These are phyloP conservation scores for Pleurozium schreberi DNA, from an alignment of 225 moss, liverwort and hornwort genomes.

Conservation along the genomic window DNA sequence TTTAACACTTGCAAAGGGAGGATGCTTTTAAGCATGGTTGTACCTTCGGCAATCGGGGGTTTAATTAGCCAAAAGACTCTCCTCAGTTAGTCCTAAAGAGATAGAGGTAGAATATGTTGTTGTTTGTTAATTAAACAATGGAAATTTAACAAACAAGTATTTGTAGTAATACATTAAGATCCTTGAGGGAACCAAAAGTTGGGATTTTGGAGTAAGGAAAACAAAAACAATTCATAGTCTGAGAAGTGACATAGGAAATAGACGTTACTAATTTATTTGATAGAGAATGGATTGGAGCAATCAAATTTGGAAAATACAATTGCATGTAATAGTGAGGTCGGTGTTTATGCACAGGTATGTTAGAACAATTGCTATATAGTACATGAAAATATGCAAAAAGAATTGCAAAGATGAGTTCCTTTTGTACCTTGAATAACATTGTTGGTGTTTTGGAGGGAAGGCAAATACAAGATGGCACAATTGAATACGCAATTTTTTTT, in stretches of 20 bases:
- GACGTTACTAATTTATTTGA: background rate
- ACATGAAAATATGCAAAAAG: background rate
- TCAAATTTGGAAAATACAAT: background rate
- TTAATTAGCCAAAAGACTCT: no score
- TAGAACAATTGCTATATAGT: background rate
- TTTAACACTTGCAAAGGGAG: no score
- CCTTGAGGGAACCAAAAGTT: rapidly evolving
- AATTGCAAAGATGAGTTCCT: background rate
- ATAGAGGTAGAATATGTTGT: background rate
- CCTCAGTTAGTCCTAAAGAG: no score
- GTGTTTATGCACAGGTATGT: background rate
- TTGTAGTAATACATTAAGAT: background rate
- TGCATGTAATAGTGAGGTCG: background rate
- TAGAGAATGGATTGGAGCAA: background rate
- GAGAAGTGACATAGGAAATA: background rate
- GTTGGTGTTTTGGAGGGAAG: rapidly evolving
- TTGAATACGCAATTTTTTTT: background rate
- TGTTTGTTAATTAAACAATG: background rate
- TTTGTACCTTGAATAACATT: background rate
- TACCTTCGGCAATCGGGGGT: no score
- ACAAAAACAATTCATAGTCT: background rate
- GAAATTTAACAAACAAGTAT: background rate
- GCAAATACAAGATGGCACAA: background rate
- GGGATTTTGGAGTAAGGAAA: background rate
- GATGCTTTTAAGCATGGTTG: no score